These are phyloP conservation scores for Xylaria sp. DNA, from an alignment of 2,329 filamentous ascomycete genomes.

Conservation along the genomic window DNA sequence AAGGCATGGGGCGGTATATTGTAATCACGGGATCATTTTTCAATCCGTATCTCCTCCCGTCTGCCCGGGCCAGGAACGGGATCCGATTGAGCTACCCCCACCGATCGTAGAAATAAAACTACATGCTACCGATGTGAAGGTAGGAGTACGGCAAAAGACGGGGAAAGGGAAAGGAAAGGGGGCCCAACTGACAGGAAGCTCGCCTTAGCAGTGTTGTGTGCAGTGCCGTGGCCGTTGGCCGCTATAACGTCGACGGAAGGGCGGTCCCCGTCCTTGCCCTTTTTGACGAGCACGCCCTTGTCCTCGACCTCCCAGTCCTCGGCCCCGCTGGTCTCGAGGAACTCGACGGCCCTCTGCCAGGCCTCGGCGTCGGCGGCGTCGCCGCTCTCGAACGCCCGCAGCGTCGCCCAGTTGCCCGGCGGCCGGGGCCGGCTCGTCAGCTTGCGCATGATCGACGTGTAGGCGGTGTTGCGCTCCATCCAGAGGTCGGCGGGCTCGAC, in stretches of 20 bases:
- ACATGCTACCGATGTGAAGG: no score
- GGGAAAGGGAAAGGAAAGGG: conserved; percentile 1
- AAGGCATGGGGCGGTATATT: no score
- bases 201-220: background rate
- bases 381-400: conserved; percentile 54
- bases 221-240: conserved; percentile 21
- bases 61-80: no score
- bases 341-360: conserved; percentile 47
- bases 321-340: conserved; percentile 40
- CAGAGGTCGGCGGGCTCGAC: conserved; percentile 50
- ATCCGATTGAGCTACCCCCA: no score
- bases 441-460: conserved; percentile 48
- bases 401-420: conserved; percentile 44
- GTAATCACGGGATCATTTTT: no score
- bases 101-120: no score
- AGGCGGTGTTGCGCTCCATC: conserved; percentile 57
- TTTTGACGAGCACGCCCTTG: conserved; percentile 49
- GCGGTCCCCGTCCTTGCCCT: conserved; percentile 22
- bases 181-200: conserved; percentile 21
- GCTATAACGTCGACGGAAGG: conserved; percentile 4
- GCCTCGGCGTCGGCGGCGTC: conserved; percentile 49
- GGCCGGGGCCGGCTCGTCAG: conserved; percentile 29
- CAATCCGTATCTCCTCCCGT: no score
- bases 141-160: no score
- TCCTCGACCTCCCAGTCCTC: conserved; percentile 48